These are phyloP conservation scores for Pyrus communis DNA, from an alignment of 306 rosid species.

Conservation along the genomic window DNA sequence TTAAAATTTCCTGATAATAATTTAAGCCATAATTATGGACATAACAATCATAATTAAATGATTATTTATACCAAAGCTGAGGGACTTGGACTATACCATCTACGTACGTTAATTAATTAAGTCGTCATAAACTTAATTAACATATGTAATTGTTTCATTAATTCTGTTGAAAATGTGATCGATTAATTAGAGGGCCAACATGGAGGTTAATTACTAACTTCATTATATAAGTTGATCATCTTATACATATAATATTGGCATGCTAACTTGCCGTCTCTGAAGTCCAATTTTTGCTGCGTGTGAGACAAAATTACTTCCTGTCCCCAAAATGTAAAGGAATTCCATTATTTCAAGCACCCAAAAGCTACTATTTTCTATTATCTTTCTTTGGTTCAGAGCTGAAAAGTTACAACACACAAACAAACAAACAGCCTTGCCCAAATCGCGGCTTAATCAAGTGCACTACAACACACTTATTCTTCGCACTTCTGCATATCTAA, in stretches of 20 bases:
- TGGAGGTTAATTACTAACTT: background rate
- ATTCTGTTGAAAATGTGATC: background rate
- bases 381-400: background rate
- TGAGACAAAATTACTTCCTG: slow-evolving; percentile 11
- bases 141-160: background rate
- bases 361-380: background rate
- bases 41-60: background rate
- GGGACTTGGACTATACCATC: background rate
- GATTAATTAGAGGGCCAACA: background rate
- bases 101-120: background rate
- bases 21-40: background rate
- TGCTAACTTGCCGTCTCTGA: slow-evolving; percentile 16
- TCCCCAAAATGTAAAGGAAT: background rate
- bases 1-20: background rate
- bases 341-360: background rate
- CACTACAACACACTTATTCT: background rate
- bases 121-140: background rate
- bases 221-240: background rate
- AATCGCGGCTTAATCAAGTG: slow-evolving; percentile 1
- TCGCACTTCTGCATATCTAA: background rate
- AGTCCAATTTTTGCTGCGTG: slow-evolving; percentile 8
- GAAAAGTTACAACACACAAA: background rate
- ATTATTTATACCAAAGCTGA: background rate
- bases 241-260: background rate
- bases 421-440: background rate